Conservation (phyloP, 106 monocot genomes). For the Dioscorea dumetorum region DNA sequence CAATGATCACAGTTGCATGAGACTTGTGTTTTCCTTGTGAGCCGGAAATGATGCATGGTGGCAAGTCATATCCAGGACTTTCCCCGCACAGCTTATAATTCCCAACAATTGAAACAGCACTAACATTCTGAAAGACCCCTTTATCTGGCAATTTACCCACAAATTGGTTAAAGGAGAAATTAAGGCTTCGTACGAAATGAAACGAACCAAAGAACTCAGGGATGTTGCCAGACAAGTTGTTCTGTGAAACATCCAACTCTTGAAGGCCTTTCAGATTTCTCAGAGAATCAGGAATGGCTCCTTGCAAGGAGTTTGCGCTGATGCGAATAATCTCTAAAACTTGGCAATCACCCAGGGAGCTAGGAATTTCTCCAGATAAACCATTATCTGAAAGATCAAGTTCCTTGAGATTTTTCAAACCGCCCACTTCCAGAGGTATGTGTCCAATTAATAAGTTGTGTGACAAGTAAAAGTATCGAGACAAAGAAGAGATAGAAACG, state of each 20-base stretch:
- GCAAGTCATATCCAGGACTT: background rate
- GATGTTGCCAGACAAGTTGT: slow-evolving; percentile 6
- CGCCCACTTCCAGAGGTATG: background rate
- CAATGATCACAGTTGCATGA: background rate
- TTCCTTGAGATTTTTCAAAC: background rate
- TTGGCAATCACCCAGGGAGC: slow-evolving; percentile 1
- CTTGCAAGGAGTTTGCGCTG: background rate
- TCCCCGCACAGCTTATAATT: slow-evolving; percentile 11
- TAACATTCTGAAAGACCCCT: slow-evolving; percentile 3
- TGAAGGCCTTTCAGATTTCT: slow-evolving; percentile 2
- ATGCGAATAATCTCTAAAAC: background rate
- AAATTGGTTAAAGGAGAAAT: slow-evolving; percentile 6
- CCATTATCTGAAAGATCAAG: slow-evolving; percentile 5
- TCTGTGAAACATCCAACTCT: slow-evolving; percentile 8
- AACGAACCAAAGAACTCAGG: background rate
- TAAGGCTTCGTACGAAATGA: background rate
- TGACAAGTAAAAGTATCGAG: background rate
- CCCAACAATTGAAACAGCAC: background rate
- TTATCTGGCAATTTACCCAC: background rate
- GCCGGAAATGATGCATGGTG: background rate
- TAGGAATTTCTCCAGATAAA: slow-evolving; percentile 7
- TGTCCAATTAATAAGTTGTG: slow-evolving; percentile 1
- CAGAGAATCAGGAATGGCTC: slow-evolving; percentile 1
- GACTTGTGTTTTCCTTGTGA: background rate
- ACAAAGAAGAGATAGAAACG: background rate